Percentiles rank a stretch among this genome's conserved stretches.
These are phyloP conservation scores for Phtheirospermum japonicum DNA, from an alignment of 257 asterid genomes.

Conservation along the genomic window DNA sequence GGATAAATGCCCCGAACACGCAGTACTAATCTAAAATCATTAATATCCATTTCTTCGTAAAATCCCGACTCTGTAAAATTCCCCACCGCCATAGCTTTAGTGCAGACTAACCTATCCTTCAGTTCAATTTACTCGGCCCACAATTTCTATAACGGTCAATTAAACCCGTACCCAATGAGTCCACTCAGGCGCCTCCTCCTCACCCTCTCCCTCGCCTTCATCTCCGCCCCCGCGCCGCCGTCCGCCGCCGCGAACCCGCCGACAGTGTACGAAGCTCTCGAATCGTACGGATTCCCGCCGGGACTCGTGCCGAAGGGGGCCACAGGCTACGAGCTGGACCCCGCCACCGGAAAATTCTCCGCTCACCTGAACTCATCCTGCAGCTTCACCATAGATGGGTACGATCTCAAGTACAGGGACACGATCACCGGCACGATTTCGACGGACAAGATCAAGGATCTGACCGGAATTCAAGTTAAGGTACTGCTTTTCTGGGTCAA, in stretches of 20 bases:
- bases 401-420: constrained; percentile 57
- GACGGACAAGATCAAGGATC: constrained; percentile 31
- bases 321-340: constrained; percentile 3
- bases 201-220: not conserved
- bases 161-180: not conserved
- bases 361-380: constrained; percentile 50
- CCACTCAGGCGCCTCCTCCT: constrained; percentile 6
- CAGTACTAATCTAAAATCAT: too few species aligned
- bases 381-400: constrained; percentile 53
- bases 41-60: too few species aligned
- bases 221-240: not conserved
- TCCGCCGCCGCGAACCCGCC: constrained; percentile 26
- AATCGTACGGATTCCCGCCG: constrained; percentile 4
- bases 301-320: constrained; percentile 3
- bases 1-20: too few species aligned
- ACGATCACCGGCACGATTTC: constrained; percentile 56
- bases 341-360: constrained; percentile 8
- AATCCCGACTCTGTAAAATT: too few species aligned
- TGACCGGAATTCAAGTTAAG: constrained; percentile 72
- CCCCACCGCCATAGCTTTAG: too few species aligned
- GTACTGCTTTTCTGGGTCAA: constrained; percentile 59
- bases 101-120: too few species aligned
- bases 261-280: constrained; percentile 30
- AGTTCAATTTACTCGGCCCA: too few species aligned
- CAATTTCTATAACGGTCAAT: too few species aligned